These are phyloP conservation scores for Boletus pseudopeckii DNA, from an alignment of 768 basidiomycete genomes.

Conservation along the genomic window DNA sequence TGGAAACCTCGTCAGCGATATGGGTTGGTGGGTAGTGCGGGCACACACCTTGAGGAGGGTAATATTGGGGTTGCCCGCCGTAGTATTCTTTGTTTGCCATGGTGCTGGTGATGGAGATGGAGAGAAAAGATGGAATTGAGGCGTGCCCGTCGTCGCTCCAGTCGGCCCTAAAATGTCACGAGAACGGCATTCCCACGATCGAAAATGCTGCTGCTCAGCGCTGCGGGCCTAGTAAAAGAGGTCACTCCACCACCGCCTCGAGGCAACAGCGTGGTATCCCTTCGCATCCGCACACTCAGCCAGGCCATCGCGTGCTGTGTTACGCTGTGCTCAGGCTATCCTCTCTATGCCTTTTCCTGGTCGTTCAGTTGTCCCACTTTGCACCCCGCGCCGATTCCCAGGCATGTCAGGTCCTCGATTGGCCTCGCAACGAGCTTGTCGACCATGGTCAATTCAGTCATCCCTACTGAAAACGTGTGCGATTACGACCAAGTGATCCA, in stretches of 20 bases:
- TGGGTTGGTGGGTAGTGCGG: not conserved
- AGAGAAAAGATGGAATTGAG: conserved; percentile 13
- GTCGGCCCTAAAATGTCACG: conserved; percentile 26
- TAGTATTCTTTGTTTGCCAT: conserved; percentile 83
- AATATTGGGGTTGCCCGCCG: conserved; percentile 48
- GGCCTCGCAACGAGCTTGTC: not conserved
- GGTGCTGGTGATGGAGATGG: conserved; percentile 16
- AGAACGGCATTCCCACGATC: conserved; percentile 22
- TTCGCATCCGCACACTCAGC: not conserved
- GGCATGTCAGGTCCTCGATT: conserved; percentile 10
- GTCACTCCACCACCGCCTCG: conserved; percentile 16
- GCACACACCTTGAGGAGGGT: conserved; percentile 52
- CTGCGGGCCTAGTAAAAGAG: not conserved
- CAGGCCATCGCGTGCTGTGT: conserved; percentile 6
- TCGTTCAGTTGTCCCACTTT: not conserved
- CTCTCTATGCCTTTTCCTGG: not conserved
- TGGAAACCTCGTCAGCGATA: conserved; percentile 40
- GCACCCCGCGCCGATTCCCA: conserved; percentile 14
- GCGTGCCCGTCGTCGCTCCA: conserved; percentile 9
- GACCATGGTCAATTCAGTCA: not conserved
- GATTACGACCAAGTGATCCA: conserved; percentile 18
- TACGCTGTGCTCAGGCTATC: conserved; percentile 6
- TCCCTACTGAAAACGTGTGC: conserved; percentile 15
- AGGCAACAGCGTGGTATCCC: conserved; percentile 14
- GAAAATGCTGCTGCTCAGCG: not conserved